These are phyloP conservation scores for Hippophae rhamnoides DNA, from an alignment of 306 rosid species.

Conservation along the genomic window DNA sequence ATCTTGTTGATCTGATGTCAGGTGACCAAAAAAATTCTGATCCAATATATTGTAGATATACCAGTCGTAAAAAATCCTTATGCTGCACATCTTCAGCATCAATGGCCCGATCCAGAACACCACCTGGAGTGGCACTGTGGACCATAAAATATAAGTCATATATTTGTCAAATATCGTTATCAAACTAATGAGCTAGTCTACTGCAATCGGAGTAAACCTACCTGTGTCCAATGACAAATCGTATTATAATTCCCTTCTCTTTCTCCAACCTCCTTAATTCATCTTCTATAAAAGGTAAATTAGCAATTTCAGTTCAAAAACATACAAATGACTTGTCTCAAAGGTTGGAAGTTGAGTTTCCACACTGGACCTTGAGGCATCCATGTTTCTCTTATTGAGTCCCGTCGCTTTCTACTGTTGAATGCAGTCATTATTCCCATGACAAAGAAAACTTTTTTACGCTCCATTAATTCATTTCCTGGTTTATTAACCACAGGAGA, in stretches of 20 bases:
- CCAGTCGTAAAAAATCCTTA: slow-evolving; percentile 46
- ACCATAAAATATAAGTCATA: slow-evolving; percentile 9
- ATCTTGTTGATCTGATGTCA: not conserved
- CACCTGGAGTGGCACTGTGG: slow-evolving; percentile 41
- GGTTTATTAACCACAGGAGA: slow-evolving; percentile 27
- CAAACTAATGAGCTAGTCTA: not conserved
- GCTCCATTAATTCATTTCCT: slow-evolving; percentile 22
- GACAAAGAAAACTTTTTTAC: slow-evolving; percentile 49
- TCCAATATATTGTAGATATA: slow-evolving; percentile 13
- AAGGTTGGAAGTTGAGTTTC: not conserved
- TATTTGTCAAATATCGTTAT: slow-evolving; percentile 1
- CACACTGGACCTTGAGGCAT: slow-evolving; percentile 39
- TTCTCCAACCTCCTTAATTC: slow-evolving; percentile 35
- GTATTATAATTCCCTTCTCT: slow-evolving; percentile 51
- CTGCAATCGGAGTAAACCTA: slow-evolving; percentile 7
- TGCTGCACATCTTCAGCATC: slow-evolving; percentile 46
- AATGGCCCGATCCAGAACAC: slow-evolving; percentile 48
- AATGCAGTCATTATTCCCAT: slow-evolving; percentile 59
- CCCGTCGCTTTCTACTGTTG: slow-evolving; percentile 55
- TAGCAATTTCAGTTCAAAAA: slow-evolving; percentile 7
- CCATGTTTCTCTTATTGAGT: slow-evolving; percentile 57
- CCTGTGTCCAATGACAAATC: slow-evolving; percentile 59
- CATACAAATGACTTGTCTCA: not conserved
- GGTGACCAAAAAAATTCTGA: slow-evolving; percentile 2
- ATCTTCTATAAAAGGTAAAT: slow-evolving; percentile 24